Conservation (phyloP, 2,329 filamentous ascomycete species). For the Elsinoe arachidis region DNA sequence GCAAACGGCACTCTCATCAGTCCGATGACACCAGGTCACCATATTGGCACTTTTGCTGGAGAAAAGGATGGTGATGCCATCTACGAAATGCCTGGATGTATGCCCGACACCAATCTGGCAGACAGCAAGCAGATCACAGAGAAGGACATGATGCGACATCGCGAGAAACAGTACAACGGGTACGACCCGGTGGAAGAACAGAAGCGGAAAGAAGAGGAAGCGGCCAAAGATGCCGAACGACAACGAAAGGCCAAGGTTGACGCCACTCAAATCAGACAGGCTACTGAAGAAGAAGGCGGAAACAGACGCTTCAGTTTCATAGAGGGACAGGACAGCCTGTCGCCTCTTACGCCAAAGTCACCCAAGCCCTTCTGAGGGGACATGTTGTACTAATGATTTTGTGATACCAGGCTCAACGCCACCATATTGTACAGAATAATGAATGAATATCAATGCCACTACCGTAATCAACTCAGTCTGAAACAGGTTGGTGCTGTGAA, state of each 20-base stretch:
- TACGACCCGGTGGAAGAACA: slow-evolving; percentile 24
- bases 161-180: slow-evolving; percentile 40
- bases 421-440: neutral
- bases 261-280: slow-evolving; percentile 9
- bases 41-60: slow-evolving; percentile 5
- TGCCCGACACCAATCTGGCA: slow-evolving; percentile 45
- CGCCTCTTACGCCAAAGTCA: neutral
- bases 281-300: slow-evolving; percentile 11
- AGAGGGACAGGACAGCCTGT: slow-evolving; percentile 7
- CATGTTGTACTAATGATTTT: neutral
- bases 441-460: neutral
- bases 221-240: neutral
- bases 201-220: neutral
- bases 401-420: slow-evolving; percentile 1
- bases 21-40: neutral
- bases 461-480: neutral
- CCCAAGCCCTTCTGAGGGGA: neutral
- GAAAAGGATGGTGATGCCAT: slow-evolving; percentile 34
- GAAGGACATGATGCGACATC: slow-evolving; percentile 39
- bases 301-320: slow-evolving; percentile 12
- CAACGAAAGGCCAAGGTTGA: neutral
- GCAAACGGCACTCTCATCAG: neutral
- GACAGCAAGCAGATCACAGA: slow-evolving; percentile 39
- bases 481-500: neutral
- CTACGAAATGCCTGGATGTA: slow-evolving; percentile 47